Evolutionary conservation across 345 rosid genomes (phyloP), one percentile per base, ranked within the genome.

Genomic region (Combretum micranthum): DNA sequence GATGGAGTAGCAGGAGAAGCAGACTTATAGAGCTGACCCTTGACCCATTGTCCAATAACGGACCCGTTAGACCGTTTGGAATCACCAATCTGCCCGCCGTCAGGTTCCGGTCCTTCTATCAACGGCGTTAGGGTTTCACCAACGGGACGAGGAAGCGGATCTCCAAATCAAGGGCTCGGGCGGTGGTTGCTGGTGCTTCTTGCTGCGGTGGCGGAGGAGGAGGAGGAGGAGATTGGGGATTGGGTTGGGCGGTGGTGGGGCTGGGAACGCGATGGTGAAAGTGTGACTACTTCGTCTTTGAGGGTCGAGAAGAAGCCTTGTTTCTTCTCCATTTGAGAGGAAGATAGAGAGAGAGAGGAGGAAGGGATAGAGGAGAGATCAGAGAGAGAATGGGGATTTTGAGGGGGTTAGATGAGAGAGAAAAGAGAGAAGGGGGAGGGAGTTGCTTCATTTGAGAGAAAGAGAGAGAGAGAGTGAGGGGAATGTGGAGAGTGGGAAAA

Each of bases 101-200:
- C 94, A 12, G 95, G 96, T 80, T 87, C 92, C 20, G 99, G 97
- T 39, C 99, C 99, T 60, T 89, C 97, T 83, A 93, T 85, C 39
- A 85, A 57, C 7, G 92, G 88, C 23, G 84, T 71, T 53, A 85
- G 56, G 18, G 87, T 63, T 68, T 77, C 78, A 21, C 80, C 88
- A 9, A 75, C 82, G 2, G 93, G 96, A 69, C 88, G 77, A 32
- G 51, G 84, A 83, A 61, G 87, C 88, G 61, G 97, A 85, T 81
- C 90, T 87, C 79, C 72, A 80, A 17, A 83, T 69, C 63, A 72
- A 63, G 16, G 20, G 58, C 68, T 85, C 92, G 53, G 81, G 77
- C 14, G 70, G 79, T 1, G 76, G 65, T 19, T 51, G 64, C 52
- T 51, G 21, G 52, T 62, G 61, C 66, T 67, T 65, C 48, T 83